phyloP scores from a whole-genome alignment of 2,329 filamentous ascomycete genomes.

The Ophiostoma sp. region DNA sequence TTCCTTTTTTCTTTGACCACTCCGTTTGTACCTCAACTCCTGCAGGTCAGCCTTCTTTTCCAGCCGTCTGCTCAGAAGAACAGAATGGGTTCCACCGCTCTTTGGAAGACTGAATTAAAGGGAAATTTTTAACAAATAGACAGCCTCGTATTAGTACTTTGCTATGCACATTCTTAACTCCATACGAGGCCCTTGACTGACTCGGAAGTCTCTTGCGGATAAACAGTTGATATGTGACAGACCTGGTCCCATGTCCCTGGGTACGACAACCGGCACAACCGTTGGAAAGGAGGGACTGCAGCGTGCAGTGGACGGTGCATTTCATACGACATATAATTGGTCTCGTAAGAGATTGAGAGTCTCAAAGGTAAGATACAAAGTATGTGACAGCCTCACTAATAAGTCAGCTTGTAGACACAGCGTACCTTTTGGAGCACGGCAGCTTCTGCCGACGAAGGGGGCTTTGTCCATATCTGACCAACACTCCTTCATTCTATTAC shows the following conservation, averaged over 20 bases:
- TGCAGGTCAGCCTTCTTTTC: not conserved
- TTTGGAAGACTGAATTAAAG: not conserved
- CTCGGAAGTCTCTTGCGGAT: not conserved
- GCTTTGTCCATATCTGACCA: not conserved
- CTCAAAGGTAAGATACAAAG: not conserved
- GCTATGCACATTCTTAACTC: not conserved
- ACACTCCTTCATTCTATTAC: not conserved
- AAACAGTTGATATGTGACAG: constrained; percentile 20
- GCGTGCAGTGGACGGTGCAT: not conserved
- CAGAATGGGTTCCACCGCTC: not conserved
- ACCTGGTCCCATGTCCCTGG: constrained; percentile 11
- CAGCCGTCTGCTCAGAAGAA: not conserved
- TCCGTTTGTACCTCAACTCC: not conserved
- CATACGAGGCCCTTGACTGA: not conserved
- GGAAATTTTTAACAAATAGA: not conserved
- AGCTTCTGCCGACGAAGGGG: not conserved
- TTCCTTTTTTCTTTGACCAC: not conserved
- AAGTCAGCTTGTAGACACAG: not conserved
- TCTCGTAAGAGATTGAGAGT: not conserved
- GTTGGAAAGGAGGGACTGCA: not conserved
- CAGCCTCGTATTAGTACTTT: not conserved
- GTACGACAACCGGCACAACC: not conserved
- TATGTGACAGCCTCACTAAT: not conserved
- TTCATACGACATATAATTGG: not conserved
- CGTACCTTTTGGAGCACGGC: not conserved